Evolutionary conservation across 192 early-diverging fungal genomes (phyloP).

Genomic region (Thoreauomyces humboldtii): DNA sequence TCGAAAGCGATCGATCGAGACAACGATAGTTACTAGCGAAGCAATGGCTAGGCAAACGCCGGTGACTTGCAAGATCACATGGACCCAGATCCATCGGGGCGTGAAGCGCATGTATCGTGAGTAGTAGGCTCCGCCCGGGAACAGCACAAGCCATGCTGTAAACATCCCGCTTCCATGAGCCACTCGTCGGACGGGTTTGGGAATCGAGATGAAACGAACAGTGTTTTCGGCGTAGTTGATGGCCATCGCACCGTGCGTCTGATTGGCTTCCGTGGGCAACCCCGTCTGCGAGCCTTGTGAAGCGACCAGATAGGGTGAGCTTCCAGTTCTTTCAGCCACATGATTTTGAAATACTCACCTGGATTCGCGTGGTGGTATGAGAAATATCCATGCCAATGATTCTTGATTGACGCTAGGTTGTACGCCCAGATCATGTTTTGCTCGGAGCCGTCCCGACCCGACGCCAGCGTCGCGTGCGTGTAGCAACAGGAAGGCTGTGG

Average conservation of each 20-base stretch:
- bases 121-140: slow-evolving; percentile 34
- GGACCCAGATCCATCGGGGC: slow-evolving; percentile 31
- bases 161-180: slow-evolving; percentile 37
- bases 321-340: no score
- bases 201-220: neutral
- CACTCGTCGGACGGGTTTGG: neutral
- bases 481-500: neutral
- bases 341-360: neutral
- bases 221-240: slow-evolving; percentile 1
- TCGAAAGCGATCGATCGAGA: slow-evolving; percentile 14
- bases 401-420: slow-evolving; percentile 19
- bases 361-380: slow-evolving; percentile 21
- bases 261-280: neutral
- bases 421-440: slow-evolving; percentile 36
- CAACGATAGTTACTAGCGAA: slow-evolving; percentile 1
- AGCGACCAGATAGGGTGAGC: no score
- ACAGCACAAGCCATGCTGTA: slow-evolving; percentile 29
- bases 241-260: slow-evolving; percentile 9
- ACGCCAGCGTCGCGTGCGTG: neutral
- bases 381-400: slow-evolving; percentile 18
- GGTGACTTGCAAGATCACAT: slow-evolving; percentile 20
- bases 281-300: neutral
- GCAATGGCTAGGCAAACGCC: slow-evolving; percentile 13
- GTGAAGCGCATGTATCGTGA: slow-evolving; percentile 32
- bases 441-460: neutral